These are phyloP conservation scores for Corylus americana DNA, from an alignment of 306 rosid genomes.

Conservation along the genomic window DNA sequence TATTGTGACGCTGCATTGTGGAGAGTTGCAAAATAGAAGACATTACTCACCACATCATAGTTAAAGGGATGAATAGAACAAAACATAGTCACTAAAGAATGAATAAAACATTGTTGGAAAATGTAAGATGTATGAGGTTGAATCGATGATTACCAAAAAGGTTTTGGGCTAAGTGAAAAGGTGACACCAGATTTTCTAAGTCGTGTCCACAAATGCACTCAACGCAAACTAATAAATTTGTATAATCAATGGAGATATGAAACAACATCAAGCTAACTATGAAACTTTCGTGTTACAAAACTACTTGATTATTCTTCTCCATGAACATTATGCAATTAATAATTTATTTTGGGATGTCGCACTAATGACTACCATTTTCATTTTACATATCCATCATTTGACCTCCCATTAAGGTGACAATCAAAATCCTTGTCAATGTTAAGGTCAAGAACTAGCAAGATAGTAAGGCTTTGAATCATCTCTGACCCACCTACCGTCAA, in stretches of 20 bases:
- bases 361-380: conserved; percentile 94
- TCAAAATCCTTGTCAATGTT: conserved; percentile 70
- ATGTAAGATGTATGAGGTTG: no score
- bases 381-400: conserved; percentile 64
- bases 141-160: no score
- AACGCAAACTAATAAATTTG: background rate
- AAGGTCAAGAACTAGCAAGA: conserved; percentile 79
- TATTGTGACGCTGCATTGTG: no score
- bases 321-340: background rate
- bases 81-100: no score
- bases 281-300: background rate
- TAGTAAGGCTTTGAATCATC: conserved; percentile 88
- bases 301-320: background rate
- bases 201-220: background rate
- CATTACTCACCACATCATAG: no score
- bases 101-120: no score
- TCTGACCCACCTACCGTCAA: conserved; percentile 75
- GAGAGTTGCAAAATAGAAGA: no score
- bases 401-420: conserved; percentile 77
- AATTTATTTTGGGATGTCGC: conserved; percentile 45
- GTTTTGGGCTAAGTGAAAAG: background rate
- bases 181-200: background rate
- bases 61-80: no score
- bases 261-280: background rate
- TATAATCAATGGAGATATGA: background rate